Evolutionary conservation across 352 stramenopile genomes (phyloP).

Genomic region (Phytopythium oedochilum): DNA sequence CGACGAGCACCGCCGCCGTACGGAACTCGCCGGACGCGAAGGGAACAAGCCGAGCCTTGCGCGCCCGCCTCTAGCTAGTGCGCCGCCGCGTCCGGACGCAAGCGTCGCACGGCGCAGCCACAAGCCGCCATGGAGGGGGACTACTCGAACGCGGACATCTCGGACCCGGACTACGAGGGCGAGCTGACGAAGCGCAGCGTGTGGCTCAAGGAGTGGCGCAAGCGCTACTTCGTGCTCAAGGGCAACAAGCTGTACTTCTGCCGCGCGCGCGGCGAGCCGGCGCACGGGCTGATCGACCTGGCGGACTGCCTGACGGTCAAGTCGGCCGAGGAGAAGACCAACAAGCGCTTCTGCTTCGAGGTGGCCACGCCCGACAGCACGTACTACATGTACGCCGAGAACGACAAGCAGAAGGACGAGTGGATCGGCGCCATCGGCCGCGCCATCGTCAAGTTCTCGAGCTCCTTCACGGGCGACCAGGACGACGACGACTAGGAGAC

Average conservation of each 20-base stretch:
- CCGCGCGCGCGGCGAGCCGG: slow-evolving; percentile 57
- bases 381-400: slow-evolving; percentile 92
- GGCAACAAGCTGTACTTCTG: slow-evolving; percentile 92
- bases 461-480: slow-evolving; percentile 93
- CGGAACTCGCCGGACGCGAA: not conserved
- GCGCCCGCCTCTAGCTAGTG: not conserved
- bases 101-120: not conserved
- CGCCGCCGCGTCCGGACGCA: not conserved
- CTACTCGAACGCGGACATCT: slow-evolving; percentile 72
- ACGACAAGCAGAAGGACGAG: slow-evolving; percentile 90
- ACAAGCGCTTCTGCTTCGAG: slow-evolving; percentile 90
- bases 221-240: slow-evolving; percentile 89
- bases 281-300: slow-evolving; percentile 88
- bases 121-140: slow-evolving; percentile 63
- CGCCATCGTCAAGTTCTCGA: slow-evolving; percentile 97
- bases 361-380: slow-evolving; percentile 85
- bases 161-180: slow-evolving; percentile 82
- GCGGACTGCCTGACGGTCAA: slow-evolving; percentile 90
- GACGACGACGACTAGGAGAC: slow-evolving; percentile 47
- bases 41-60: not conserved
- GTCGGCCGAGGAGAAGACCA: slow-evolving; percentile 89
- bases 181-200: slow-evolving; percentile 89
- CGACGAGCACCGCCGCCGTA: not conserved
- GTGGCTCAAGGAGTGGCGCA: slow-evolving; percentile 90
- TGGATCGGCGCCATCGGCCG: slow-evolving; percentile 95